Evolutionary conservation across 208 protist species (phyloP).

Genomic region (Leishmania arabica): DNA sequence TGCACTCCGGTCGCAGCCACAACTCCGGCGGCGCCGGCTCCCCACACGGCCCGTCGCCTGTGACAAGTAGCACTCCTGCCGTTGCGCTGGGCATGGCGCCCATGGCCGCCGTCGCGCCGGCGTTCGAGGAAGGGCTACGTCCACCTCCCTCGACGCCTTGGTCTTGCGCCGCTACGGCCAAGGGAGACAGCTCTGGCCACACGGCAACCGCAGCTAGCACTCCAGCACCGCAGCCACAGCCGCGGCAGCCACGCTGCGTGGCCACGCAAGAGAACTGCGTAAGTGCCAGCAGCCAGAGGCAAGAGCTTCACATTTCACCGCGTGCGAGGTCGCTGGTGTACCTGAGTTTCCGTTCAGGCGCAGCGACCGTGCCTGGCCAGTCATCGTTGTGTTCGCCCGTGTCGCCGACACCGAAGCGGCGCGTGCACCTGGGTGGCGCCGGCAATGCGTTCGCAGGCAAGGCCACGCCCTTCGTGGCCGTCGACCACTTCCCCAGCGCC

Average conservation of each 20-base stretch:
- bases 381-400: neutral
- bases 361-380: neutral
- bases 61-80: neutral
- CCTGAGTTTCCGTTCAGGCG: neutral
- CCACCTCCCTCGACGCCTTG: neutral
- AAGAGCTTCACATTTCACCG: neutral
- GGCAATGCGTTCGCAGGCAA: neutral
- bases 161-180: too few species aligned
- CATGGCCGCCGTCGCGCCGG: neutral
- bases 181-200: neutral
- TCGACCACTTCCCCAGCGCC: conserved; percentile 15
- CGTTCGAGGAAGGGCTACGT: neutral
- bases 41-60: too few species aligned
- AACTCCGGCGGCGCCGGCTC: neutral
- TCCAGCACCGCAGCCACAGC: neutral
- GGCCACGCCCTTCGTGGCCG: neutral
- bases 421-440: neutral
- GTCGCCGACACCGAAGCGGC: neutral
- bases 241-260: neutral
- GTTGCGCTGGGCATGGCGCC: neutral
- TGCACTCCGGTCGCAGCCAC: neutral
- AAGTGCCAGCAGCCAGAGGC: neutral
- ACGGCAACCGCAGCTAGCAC: neutral
- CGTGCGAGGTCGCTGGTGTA: neutral
- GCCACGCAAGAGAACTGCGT: neutral